Conservation (phyloP, 441 rosid genomes). For the Arabidopsis hybrid region DNA sequence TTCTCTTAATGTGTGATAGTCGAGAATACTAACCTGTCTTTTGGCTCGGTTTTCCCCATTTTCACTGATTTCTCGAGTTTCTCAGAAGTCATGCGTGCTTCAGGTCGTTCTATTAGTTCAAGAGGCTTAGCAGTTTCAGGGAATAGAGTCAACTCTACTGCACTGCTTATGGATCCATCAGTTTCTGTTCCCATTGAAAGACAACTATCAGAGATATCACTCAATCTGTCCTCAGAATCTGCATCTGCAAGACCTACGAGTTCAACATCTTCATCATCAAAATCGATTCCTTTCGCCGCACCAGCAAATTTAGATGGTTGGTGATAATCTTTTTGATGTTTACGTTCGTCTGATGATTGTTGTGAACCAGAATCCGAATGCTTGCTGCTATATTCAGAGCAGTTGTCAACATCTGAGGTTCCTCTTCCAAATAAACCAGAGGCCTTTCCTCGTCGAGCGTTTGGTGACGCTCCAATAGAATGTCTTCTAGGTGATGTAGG, state of each 20-base stretch:
- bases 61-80: conserved; percentile 40
- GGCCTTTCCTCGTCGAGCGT: conserved; percentile 47
- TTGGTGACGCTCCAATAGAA: conserved; percentile 59
- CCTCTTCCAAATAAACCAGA: conserved; percentile 48
- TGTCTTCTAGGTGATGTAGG: conserved; percentile 66
- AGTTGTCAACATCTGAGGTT: conserved; percentile 61
- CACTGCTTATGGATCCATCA: conserved; percentile 73
- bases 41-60: conserved; percentile 47
- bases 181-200: conserved; percentile 97
- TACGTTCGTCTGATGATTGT: conserved; percentile 59
- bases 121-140: conserved; percentile 63
- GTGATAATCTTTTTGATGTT: conserved; percentile 44
- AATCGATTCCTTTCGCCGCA: conserved; percentile 45
- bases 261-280: conserved; percentile 65
- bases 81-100: conserved; percentile 21
- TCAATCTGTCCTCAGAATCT: conserved; percentile 85
- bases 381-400: conserved; percentile 63
- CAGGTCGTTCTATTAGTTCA: conserved; percentile 36
- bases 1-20: background rate
- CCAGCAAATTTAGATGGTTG: conserved; percentile 51
- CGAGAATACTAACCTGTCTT: conserved; percentile 56
- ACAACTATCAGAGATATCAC: conserved; percentile 93
- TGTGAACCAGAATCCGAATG: conserved; percentile 78
- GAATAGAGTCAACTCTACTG: conserved; percentile 80
- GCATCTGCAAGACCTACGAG: conserved; percentile 79